Conservation (phyloP, 1,139 yeast species). For the Suhomyces yuchorum region DNA sequence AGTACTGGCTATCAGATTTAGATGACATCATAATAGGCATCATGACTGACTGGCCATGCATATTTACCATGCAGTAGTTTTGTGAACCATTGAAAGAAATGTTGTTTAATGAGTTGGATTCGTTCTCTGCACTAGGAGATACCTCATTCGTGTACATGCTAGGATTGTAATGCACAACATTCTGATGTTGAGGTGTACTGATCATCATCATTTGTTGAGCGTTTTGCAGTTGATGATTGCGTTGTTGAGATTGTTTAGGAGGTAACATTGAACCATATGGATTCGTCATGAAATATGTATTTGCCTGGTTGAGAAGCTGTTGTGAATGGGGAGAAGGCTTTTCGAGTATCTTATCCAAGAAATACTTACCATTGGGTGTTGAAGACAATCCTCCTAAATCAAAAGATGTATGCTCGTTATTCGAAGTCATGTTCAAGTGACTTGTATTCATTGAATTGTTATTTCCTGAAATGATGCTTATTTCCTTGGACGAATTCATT, state of each 20-base stretch:
- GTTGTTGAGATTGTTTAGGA: constrained; percentile 21
- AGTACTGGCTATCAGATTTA: constrained; percentile 7
- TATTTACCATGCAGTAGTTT: constrained; percentile 15
- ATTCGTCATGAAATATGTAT: constrained; percentile 21
- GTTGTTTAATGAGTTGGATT: constrained; percentile 6
- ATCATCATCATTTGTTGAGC: constrained; percentile 34
- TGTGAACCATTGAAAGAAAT: constrained; percentile 10
- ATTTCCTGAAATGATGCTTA: constrained; percentile 29
- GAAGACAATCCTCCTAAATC: constrained; percentile 41
- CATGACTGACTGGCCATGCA: constrained; percentile 19
- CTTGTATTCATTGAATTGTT: constrained; percentile 34
- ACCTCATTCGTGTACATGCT: constrained; percentile 13
- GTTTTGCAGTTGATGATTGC: constrained; percentile 17
- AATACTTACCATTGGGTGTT: constrained; percentile 46
- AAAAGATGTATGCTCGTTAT: constrained; percentile 39
- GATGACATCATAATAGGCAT: constrained; percentile 16
- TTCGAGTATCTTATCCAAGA: constrained; percentile 45
- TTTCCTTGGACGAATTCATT: constrained; percentile 26
- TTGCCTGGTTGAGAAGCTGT: constrained; percentile 23
- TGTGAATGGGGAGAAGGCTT: constrained; percentile 40
- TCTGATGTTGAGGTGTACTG: constrained; percentile 48
- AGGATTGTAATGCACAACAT: constrained; percentile 18
- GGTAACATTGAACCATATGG: constrained; percentile 34
- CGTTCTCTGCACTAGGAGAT: constrained; percentile 13
- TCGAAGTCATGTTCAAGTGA: constrained; percentile 23